Percentiles rank a stretch among this genome's conserved stretches.
Evolutionary conservation across 2,329 filamentous ascomycete species (phyloP).

Genomic region (Trichoderma breve): DNA sequence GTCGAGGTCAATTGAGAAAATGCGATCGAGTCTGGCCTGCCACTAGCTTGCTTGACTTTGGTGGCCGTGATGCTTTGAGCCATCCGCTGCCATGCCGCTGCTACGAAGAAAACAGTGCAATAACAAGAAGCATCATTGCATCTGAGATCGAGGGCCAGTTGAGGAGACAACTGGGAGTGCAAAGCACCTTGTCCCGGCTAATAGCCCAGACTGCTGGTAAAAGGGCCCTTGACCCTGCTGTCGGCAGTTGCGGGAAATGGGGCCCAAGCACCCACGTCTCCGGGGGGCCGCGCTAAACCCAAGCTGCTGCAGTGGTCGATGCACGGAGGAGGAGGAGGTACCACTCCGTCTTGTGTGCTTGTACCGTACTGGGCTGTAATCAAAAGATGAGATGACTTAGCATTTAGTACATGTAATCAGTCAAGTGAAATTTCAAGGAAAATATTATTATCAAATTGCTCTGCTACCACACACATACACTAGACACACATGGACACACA

Average conservation of each 20-base stretch:
- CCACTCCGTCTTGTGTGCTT: no score
- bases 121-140: not conserved
- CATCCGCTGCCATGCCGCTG: no score
- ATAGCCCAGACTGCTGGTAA: slow-evolving; percentile 3
- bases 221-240: slow-evolving; percentile 7
- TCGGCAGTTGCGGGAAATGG: slow-evolving; percentile 16
- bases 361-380: not conserved
- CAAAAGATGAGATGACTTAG: not conserved
- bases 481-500: no score
- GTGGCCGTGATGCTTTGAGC: not conserved
- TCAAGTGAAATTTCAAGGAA: not conserved
- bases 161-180: not conserved
- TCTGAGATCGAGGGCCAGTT: not conserved
- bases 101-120: no score
- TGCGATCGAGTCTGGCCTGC: no score
- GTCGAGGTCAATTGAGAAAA: no score
- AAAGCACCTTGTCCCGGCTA: not conserved
- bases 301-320: not conserved
- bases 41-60: not conserved
- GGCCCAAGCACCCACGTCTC: not conserved
- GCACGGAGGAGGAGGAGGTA: not conserved
- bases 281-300: not conserved
- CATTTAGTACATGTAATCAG: not conserved
- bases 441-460: not conserved
- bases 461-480: no score